Base-by-base conservation (phyloP, 139 green algal genomes). In the Micromonas pusilla region DNA sequence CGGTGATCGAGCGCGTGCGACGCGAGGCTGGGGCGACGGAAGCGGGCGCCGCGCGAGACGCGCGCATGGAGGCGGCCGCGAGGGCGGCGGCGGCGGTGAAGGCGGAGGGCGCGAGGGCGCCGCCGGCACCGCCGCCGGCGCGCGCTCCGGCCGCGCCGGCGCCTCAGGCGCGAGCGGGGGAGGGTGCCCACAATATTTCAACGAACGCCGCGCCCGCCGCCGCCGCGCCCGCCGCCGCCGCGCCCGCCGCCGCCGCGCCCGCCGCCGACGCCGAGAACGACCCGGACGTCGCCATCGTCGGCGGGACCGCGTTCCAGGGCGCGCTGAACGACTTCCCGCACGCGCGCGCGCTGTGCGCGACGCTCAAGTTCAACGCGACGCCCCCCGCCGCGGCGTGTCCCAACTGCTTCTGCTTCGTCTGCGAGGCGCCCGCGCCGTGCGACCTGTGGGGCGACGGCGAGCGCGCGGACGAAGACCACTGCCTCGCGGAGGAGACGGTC, bases 301-400 rank as follows among this genome's bases (percentile, higher is more conserved):
- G 45, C 45, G 45, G 9, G 39, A 66, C 32, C 66, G 73, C 76
- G 28, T 52, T 66, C 52, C 70, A 21, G 60, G 60, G 25, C n/a
- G 60, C n/a, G 60, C n/a, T 32, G 60, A 32, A 68, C 25, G 60
- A 68, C 25, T 32, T 19, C 25, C 25, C 25, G 25, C 60, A 68
- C 25, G 25, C 0, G 60, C 60, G 25, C 13, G 13, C 16, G 19
- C 60, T 32, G 19, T 32, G 25, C 25, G 13, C 16, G 60, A 16
- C 60, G 60, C 60, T 32, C 25, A 9, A 30, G 60, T 5, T 19
- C 25, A 36, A 1, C 5, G 26, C 19, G 19, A 5, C 19, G 19
- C 25, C 60, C 13, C 25, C 5, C 25, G 19, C 5, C 60, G 26
- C 60, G 60, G 5, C 60, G 60, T 32, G 25, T 5, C 60, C 25